Conservation (phyloP, 2,329 filamentous ascomycete species). For the Diaporthe nobilis region DNA sequence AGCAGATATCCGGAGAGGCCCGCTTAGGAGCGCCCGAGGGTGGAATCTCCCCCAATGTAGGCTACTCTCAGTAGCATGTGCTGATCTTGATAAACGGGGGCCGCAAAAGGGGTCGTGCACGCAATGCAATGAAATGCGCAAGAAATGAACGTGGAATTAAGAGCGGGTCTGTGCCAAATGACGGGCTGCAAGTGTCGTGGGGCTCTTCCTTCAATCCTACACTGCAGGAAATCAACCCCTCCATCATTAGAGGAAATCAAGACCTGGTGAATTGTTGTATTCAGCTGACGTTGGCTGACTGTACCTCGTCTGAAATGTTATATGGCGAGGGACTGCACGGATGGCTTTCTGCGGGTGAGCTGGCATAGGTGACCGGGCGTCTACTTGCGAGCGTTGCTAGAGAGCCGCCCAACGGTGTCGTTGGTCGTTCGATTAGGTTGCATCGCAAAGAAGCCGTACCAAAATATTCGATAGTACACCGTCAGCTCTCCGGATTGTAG, state of each 20-base stretch:
- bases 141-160: conserved; percentile 40
- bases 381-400: not conserved
- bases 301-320: not conserved
- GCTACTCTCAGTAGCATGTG: conserved; percentile 3
- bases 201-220: conserved; percentile 30
- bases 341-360: not conserved
- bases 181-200: conserved; percentile 31
- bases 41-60: conserved; percentile 5
- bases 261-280: not conserved
- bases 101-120: conserved; percentile 37
- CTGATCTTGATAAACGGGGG: conserved; percentile 27
- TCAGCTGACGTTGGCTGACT: not conserved
- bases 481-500: conserved; percentile 24
- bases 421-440: not conserved
- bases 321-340: not conserved
- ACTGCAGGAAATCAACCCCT: conserved; percentile 22
- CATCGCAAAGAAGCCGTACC: conserved; percentile 14
- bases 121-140: conserved; percentile 23
- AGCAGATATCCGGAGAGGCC: conserved; percentile 3
- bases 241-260: not conserved
- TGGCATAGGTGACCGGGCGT: conserved; percentile 4
- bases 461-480: conserved; percentile 6
- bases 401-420: not conserved
- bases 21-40: conserved; percentile 28
- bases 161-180: conserved; percentile 42